Percentiles rank a stretch among this genome's conserved stretches.
phyloP scores from a whole-genome alignment of 2,329 filamentous ascomycete genomes.

The Sclerotinia borealis region DNA sequence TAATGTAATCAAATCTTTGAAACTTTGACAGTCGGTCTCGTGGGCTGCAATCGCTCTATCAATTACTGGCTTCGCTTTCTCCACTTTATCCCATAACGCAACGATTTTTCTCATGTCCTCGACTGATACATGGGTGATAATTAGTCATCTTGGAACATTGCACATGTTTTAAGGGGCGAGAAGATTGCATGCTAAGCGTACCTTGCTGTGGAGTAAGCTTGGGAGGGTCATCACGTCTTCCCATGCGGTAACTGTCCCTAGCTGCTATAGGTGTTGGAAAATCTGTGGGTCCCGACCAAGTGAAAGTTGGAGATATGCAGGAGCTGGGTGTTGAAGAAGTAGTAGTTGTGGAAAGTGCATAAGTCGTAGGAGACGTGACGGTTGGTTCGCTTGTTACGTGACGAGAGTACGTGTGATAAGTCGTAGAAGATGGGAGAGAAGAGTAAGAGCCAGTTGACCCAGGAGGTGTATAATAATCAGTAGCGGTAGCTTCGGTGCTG shows the following conservation, averaged over 20 bases:
- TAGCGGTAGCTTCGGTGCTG: not conserved
- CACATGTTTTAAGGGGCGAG: rapidly evolving
- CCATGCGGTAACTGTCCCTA: not conserved
- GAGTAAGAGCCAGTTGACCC: too few relatives aligned
- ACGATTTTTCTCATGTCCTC: not conserved
- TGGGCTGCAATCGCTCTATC: not conserved
- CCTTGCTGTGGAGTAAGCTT: not conserved
- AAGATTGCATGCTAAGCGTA: not conserved
- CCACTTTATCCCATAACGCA: not conserved
- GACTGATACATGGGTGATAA: not conserved
- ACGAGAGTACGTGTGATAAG: not conserved
- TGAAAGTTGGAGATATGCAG: not conserved
- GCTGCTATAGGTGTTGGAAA: not conserved
- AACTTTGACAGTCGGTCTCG: not conserved
- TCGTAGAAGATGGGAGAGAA: too few relatives aligned
- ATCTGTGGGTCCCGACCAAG: not conserved
- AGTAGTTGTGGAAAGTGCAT: not conserved
- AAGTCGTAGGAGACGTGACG: not conserved
- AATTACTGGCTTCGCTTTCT: not conserved
- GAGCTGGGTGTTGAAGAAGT: not conserved
- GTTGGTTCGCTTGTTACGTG: not conserved
- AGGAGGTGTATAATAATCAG: not conserved
- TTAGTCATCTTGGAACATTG: too few relatives aligned
- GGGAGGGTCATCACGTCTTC: not conserved
- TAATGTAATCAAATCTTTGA: not conserved